Evolutionary conservation across 371 early-diverging fungal species (phyloP).

Genomic region (Syncephalis fuscata): DNA sequence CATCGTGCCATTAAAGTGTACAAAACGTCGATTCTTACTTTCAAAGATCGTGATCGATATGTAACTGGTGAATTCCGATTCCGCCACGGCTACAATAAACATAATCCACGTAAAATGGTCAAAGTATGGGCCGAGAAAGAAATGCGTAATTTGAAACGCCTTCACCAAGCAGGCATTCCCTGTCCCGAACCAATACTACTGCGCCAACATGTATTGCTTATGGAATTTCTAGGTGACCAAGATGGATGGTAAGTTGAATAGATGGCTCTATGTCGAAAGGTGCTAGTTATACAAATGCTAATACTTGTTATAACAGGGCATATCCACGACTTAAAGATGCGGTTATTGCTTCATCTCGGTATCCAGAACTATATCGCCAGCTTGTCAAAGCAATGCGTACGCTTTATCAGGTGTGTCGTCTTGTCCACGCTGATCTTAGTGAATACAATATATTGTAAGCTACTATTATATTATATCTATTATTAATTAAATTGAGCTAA

Average conservation of each 20-base stretch:
- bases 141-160: slow-evolving; percentile 93
- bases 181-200: slow-evolving; percentile 91
- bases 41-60: slow-evolving; percentile 98
- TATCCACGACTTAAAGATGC: slow-evolving; percentile 95
- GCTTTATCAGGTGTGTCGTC: slow-evolving; percentile 87
- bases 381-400: slow-evolving; percentile 76
- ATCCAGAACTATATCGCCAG: slow-evolving; percentile 73
- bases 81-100: slow-evolving; percentile 85
- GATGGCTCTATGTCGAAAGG: not conserved
- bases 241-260: slow-evolving; percentile 52
- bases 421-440: slow-evolving; percentile 98
- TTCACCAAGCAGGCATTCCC: slow-evolving; percentile 82
- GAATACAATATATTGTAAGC: slow-evolving; percentile 96
- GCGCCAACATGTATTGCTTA: slow-evolving; percentile 92
- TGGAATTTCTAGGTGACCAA: slow-evolving; percentile 89
- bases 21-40: slow-evolving; percentile 96
- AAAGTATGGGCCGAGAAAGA: slow-evolving; percentile 99
- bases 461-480: not conserved
- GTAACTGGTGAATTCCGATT: slow-evolving; percentile 97
- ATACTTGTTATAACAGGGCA: slow-evolving; percentile 19
- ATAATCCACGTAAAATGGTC: slow-evolving; percentile 98
- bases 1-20: slow-evolving; percentile 96
- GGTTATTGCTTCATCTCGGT: slow-evolving; percentile 43
- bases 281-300: not conserved
- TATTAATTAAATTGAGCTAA: not conserved